Conservation (phyloP, 495 filamentous ascomycete genomes). For the Emericellopsis terricola region DNA sequence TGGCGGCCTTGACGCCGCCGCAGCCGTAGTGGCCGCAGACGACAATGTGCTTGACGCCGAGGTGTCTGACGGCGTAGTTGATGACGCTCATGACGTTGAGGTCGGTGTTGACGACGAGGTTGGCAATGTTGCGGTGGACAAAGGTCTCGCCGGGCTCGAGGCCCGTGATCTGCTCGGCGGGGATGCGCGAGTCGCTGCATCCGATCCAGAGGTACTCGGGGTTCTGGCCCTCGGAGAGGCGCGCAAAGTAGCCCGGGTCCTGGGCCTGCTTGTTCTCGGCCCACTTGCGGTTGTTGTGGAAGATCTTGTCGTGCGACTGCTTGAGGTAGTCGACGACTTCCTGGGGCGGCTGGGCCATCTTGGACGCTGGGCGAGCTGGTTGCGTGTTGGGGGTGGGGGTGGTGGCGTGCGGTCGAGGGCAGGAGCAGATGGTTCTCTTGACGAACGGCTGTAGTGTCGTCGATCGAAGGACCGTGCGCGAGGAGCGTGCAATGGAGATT, state of each 20-base stretch:
- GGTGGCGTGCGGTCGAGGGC: background rate
- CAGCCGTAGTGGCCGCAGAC: constrained; percentile 49
- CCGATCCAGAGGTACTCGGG: constrained; percentile 49
- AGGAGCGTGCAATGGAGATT: background rate
- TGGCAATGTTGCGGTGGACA: constrained; percentile 72
- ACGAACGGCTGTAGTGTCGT: too few species aligned
- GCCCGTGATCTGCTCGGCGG: constrained; percentile 40
- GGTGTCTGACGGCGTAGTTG: constrained; percentile 38
- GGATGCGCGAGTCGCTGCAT: constrained; percentile 44
- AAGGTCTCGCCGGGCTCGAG: constrained; percentile 62
- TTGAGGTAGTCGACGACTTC: constrained; percentile 24
- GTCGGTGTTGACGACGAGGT: constrained; percentile 38
- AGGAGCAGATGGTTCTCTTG: background rate
- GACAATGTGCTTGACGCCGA: constrained; percentile 45
- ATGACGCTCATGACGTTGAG: constrained; percentile 45
- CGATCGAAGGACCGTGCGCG: too few species aligned
- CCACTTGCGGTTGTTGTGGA: constrained; percentile 36
- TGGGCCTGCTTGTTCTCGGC: constrained; percentile 27
- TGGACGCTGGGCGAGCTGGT: background rate
- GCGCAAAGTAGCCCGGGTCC: constrained; percentile 37
- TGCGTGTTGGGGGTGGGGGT: background rate
- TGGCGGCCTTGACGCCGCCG: constrained; percentile 44
- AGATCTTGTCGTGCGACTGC: constrained; percentile 32
- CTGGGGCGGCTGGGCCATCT: constrained; percentile 13
- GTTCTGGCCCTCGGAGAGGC: constrained; percentile 31